Evolutionary conservation across 768 basidiomycete species (phyloP).

Genomic region (Amanita muscaria): DNA sequence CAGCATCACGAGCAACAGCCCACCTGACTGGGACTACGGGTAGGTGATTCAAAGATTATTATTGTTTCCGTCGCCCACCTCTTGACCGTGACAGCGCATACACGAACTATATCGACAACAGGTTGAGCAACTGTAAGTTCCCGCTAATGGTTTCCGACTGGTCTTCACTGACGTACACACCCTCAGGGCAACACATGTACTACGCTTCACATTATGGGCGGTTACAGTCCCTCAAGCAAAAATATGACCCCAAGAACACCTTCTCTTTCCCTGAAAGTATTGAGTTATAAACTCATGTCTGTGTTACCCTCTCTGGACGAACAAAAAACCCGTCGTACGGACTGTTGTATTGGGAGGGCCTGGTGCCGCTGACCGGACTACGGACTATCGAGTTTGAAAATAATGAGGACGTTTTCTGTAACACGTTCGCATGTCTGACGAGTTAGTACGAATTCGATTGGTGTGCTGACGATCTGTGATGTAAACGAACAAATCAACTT

Average conservation of each 20-base stretch:
- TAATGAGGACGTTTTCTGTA: no score
- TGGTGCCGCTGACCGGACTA: no score
- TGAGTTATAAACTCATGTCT: no score
- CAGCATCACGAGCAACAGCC: constrained; percentile 27
- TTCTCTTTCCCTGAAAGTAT: constrained; percentile 28
- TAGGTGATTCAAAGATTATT: constrained; percentile 23
- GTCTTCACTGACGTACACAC: neutral
- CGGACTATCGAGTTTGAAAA: no score
- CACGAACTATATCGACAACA: constrained; percentile 32
- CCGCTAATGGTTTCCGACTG: neutral
- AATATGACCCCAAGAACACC: constrained; percentile 26
- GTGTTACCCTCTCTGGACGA: no score
- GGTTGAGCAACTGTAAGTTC: constrained; percentile 23
- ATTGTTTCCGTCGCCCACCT: constrained; percentile 23
- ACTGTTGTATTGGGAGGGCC: no score
- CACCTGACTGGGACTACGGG: constrained; percentile 31
- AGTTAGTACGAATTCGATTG: no score
- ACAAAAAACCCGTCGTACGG: no score
- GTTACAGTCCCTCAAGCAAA: constrained; percentile 23
- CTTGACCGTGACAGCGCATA: constrained; percentile 23
- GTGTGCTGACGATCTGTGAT: no score
- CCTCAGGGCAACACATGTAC: constrained; percentile 24
- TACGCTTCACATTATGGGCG: constrained; percentile 24
- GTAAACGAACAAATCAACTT: no score
- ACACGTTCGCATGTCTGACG: no score